These are phyloP conservation scores for Cryptococcus neoformans DNA, from an alignment of 1,284 basidiomycete genomes.

Conservation along the genomic window DNA sequence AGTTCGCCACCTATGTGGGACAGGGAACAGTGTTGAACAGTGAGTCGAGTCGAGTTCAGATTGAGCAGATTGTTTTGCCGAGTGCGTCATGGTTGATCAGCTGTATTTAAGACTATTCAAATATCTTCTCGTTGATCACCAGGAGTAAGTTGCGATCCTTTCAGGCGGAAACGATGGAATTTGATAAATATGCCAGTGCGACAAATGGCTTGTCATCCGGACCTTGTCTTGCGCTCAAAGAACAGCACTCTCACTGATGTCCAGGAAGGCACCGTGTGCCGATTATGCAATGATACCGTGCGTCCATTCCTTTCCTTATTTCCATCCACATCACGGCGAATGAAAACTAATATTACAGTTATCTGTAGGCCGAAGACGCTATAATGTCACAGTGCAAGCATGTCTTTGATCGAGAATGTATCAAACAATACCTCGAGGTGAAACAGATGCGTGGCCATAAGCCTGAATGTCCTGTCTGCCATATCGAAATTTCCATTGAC, in stretches of 20 bases:
- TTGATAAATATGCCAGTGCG: slow-evolving; percentile 56
- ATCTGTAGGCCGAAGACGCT: slow-evolving; percentile 72
- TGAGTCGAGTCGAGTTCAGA: slow-evolving; percentile 50
- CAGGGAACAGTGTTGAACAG: slow-evolving; percentile 89
- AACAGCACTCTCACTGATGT: slow-evolving; percentile 69
- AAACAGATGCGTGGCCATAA: slow-evolving; percentile 59
- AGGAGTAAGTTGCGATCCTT: slow-evolving; percentile 33
- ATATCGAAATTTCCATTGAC: slow-evolving; percentile 89
- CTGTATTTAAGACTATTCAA: slow-evolving; percentile 72
- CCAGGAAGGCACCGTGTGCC: slow-evolving; percentile 74
- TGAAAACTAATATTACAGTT: neutral
- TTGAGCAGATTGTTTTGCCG: neutral
- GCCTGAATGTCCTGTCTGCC: slow-evolving; percentile 94
- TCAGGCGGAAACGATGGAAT: neutral
- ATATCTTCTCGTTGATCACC: slow-evolving; percentile 69
- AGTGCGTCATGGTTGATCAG: neutral
- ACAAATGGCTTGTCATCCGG: slow-evolving; percentile 89
- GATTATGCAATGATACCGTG: slow-evolving; percentile 91
- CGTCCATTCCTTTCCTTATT: neutral
- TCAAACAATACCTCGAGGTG: slow-evolving; percentile 82
- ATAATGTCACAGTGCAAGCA: slow-evolving; percentile 79
- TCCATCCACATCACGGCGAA: neutral
- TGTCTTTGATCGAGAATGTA: slow-evolving; percentile 84
- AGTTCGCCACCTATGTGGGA: slow-evolving; percentile 87
- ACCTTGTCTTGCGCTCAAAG: slow-evolving; percentile 74